These are phyloP conservation scores for Phialophora expanda DNA, from an alignment of 2,329 filamentous ascomycete species.

Conservation along the genomic window DNA sequence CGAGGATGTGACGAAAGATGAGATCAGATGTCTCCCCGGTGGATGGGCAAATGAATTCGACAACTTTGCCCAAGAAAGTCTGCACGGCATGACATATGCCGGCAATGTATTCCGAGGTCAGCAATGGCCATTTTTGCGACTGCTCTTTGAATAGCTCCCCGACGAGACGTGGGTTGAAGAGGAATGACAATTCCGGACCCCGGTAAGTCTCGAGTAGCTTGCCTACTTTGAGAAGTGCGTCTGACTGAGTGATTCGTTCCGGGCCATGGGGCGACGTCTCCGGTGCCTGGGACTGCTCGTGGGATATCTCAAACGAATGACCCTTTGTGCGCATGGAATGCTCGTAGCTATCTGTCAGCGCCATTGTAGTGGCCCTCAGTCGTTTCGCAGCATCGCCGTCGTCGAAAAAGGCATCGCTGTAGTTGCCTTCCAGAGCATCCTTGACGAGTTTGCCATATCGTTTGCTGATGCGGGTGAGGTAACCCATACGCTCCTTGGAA, in stretches of 20 bases:
- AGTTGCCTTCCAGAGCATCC: slow-evolving; percentile 37
- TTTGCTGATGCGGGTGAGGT: slow-evolving; percentile 38
- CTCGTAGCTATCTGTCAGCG: slow-evolving; percentile 39
- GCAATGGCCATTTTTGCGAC: slow-evolving; percentile 28
- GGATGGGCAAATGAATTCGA: slow-evolving; percentile 22
- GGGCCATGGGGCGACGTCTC: background rate
- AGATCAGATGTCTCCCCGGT: slow-evolving; percentile 18
- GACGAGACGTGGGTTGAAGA: slow-evolving; percentile 28
- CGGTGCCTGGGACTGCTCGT: background rate
- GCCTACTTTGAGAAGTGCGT: slow-evolving; percentile 27
- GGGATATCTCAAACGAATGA: slow-evolving; percentile 36
- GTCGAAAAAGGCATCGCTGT: slow-evolving; percentile 40
- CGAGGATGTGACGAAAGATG: slow-evolving; percentile 37
- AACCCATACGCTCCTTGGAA: slow-evolving; percentile 30
- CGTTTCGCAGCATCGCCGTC: slow-evolving; percentile 22
- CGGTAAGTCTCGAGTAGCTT: slow-evolving; percentile 22
- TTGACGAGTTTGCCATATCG: slow-evolving; percentile 30
- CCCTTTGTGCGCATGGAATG: slow-evolving; percentile 36
- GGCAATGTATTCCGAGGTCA: slow-evolving; percentile 17
- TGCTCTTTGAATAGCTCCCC: slow-evolving; percentile 34
- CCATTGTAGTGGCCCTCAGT: slow-evolving; percentile 37
- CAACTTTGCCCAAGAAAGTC: slow-evolving; percentile 37
- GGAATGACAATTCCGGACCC: slow-evolving; percentile 27
- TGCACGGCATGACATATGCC: slow-evolving; percentile 31
- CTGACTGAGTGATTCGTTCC: slow-evolving; percentile 5